A percentile compares a stretch with the other conserved stretches of the same genome.
Evolutionary conservation across 345 rosid genomes (phyloP).

Genomic region (Euphorbia lathyris): DNA sequence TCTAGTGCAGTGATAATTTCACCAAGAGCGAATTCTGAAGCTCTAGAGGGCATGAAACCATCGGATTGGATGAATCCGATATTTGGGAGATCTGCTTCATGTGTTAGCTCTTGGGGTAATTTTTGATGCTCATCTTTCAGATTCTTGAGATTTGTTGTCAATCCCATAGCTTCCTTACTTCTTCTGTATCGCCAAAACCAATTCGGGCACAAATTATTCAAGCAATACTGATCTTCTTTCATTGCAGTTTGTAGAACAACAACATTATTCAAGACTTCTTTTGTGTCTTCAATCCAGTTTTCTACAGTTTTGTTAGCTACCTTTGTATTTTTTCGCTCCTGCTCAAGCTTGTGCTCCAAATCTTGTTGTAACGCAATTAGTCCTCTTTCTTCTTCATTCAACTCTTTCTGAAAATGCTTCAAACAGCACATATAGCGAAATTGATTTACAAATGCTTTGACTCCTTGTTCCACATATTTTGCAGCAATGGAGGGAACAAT

Average conservation of each 20-base stretch:
- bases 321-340: neutral
- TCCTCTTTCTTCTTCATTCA: neutral
- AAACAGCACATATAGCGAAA: constrained; percentile 1
- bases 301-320: neutral
- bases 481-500: neutral
- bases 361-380: neutral
- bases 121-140: neutral
- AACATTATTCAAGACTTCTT: neutral
- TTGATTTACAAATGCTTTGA: neutral
- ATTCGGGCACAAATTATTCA: neutral
- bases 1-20: neutral
- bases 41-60: neutral
- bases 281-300: neutral
- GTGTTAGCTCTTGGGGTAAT: neutral
- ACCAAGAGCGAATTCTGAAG: neutral
- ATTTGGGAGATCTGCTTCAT: neutral
- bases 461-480: neutral
- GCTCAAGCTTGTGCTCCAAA: neutral
- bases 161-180: neutral
- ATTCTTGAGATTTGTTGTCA: neutral
- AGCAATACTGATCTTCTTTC: neutral
- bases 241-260: neutral
- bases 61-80: neutral
- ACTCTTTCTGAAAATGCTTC: neutral
- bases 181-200: neutral